phyloP scores from a whole-genome alignment of 257 asterid genomes.

The Lycium ferocissimum region DNA sequence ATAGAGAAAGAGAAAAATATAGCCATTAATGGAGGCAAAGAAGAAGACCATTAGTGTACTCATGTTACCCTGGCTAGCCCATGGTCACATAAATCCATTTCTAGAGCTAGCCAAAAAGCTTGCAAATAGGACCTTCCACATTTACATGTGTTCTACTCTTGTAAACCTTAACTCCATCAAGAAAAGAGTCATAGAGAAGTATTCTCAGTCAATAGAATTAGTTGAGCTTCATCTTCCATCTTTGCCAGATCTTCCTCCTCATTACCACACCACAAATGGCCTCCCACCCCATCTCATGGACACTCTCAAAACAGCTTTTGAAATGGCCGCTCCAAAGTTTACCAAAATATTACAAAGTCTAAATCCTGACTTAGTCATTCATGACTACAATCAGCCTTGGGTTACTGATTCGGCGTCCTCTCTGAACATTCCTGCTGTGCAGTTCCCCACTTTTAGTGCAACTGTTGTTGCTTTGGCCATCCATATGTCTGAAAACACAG shows the following conservation, averaged over 20 bases:
- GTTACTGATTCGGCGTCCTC: slow-evolving; percentile 38
- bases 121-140: slow-evolving; percentile 34
- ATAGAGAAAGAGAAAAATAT: background rate
- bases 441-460: slow-evolving; percentile 47
- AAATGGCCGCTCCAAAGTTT: slow-evolving; percentile 36
- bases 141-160: slow-evolving; percentile 54
- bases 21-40: too few relatives aligned
- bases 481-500: slow-evolving; percentile 30
- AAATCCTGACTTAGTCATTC: slow-evolving; percentile 46
- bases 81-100: slow-evolving; percentile 27
- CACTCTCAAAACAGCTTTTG: slow-evolving; percentile 45
- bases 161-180: slow-evolving; percentile 49
- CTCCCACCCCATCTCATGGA: slow-evolving; percentile 53
- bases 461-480: slow-evolving; percentile 38
- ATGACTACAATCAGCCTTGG: slow-evolving; percentile 58
- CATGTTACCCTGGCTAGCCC: slow-evolving; percentile 26
- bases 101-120: slow-evolving; percentile 50
- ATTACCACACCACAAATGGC: slow-evolving; percentile 61
- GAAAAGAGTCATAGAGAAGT: slow-evolving; percentile 34
- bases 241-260: slow-evolving; percentile 40
- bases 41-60: background rate
- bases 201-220: slow-evolving; percentile 33
- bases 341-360: slow-evolving; percentile 18
- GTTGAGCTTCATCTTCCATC: slow-evolving; percentile 50
- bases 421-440: slow-evolving; percentile 44